Percentiles rank a stretch among this genome's conserved stretches.
These are phyloP conservation scores for Pyrrhoderma lamaoense DNA, from an alignment of 1,284 basidiomycete genomes.

Conservation along the genomic window DNA sequence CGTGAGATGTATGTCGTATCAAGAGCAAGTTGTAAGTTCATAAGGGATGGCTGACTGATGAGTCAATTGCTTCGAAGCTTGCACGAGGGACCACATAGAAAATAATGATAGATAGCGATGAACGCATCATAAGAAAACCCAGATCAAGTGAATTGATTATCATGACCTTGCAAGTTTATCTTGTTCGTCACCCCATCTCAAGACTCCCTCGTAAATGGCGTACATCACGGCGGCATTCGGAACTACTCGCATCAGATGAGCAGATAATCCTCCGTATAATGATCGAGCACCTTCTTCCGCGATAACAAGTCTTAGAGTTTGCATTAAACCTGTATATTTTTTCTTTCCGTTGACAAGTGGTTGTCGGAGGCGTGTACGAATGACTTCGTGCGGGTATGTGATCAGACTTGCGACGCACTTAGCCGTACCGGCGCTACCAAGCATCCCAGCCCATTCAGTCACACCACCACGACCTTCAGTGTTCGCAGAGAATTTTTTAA, in stretches of 20 bases:
- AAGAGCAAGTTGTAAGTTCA: too few relatives aligned
- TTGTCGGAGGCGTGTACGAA: constrained; percentile 90
- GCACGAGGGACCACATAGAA: not conserved
- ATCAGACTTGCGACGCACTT: constrained; percentile 92
- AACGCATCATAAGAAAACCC: not conserved
- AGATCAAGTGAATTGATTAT: not conserved
- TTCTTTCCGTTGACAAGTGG: constrained; percentile 65
- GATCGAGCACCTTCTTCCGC: constrained; percentile 84
- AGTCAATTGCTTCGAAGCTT: not conserved
- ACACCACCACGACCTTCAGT: constrained; percentile 50
- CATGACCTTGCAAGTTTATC: constrained; percentile 6
- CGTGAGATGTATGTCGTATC: too few relatives aligned
- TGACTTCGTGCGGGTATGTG: constrained; percentile 95
- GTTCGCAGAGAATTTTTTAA: constrained; percentile 57
- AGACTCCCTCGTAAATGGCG: constrained; percentile 71
- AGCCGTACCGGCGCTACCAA: constrained; percentile 87
- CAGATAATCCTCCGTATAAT: constrained; percentile 89
- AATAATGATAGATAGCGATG: not conserved
- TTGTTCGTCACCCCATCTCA: constrained; percentile 43
- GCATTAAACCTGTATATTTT: constrained; percentile 83
- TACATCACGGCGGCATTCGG: constrained; percentile 98
- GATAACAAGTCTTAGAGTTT: constrained; percentile 82
- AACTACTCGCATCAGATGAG: constrained; percentile 93
- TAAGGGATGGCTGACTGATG: too few relatives aligned
- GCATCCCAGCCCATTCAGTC: constrained; percentile 70